Evolutionary conservation across 345 rosid genomes (phyloP).

Genomic region (Clarkia xantiana): DNA sequence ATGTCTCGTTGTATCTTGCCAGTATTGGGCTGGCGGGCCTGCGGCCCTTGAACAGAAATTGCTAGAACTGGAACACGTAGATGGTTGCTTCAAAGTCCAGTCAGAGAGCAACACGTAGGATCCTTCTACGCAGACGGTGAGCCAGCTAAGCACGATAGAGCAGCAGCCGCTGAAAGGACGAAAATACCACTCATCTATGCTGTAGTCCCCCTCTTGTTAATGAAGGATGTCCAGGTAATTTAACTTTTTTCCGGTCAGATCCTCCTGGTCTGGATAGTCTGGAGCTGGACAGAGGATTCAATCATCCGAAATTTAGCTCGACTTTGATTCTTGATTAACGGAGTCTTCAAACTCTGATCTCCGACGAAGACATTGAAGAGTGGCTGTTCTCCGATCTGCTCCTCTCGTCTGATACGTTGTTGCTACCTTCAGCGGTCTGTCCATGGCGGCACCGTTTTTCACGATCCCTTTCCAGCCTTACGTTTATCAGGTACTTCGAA

Average conservation of each 20-base stretch:
- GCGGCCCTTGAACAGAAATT: too few species aligned
- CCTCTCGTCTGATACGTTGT: background rate
- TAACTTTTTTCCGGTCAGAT: too few species aligned
- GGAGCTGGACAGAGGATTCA: background rate
- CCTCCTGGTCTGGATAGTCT: background rate
- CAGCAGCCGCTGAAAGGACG: background rate
- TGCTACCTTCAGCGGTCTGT: background rate
- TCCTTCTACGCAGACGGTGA: too few species aligned
- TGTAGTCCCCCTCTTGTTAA: too few species aligned
- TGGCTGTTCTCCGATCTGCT: background rate
- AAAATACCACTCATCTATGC: constrained; percentile 1
- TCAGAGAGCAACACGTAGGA: too few species aligned
- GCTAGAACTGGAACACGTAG: too few species aligned
- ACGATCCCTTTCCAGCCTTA: constrained; percentile 96
- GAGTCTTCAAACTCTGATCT: constrained; percentile 3
- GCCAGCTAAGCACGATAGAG: too few species aligned
- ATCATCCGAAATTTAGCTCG: background rate
- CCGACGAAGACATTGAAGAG: background rate
- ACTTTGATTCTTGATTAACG: constrained; percentile 1
- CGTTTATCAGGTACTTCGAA: constrained; percentile 63
- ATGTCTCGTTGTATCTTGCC: too few species aligned
- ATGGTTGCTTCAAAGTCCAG: too few species aligned
- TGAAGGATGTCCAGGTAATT: too few species aligned
- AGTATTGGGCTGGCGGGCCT: too few species aligned
- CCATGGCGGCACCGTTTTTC: constrained; percentile 97